Conservation (phyloP, 306 rosid species). For the Psophocarpus tetragonolobus region DNA sequence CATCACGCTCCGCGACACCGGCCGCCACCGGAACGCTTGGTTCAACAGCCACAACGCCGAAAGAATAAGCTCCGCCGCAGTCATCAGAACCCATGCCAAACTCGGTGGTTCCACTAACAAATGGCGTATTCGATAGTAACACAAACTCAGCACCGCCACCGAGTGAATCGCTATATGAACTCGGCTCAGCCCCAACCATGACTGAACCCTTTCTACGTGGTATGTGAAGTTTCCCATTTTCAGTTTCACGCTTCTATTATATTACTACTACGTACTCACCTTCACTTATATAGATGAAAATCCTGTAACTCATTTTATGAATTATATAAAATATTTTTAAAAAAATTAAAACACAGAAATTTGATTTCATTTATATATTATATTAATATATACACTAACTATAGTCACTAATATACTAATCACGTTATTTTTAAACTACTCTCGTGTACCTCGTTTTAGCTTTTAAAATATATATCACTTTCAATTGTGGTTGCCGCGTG, state of each 20-base stretch:
- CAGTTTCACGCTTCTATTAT: rapidly evolving
- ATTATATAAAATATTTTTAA: too few species aligned
- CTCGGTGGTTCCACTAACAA: background rate
- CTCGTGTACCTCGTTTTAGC: too few species aligned
- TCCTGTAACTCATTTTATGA: too few species aligned
- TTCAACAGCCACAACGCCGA: constrained; percentile 33
- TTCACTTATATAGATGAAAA: background rate
- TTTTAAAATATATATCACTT: too few species aligned
- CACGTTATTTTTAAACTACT: too few species aligned
- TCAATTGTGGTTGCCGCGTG: too few species aligned
- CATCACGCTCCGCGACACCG: constrained; percentile 22
- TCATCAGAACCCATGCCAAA: constrained; percentile 25
- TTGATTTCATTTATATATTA: too few species aligned
- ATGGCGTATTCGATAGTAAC: constrained; percentile 32
- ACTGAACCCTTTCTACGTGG: constrained; percentile 39
- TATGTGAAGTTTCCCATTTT: constrained; percentile 15
- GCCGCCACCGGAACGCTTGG: constrained; percentile 43
- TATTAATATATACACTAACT: too few species aligned
- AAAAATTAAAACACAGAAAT: too few species aligned
- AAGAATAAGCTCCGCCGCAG: constrained; percentile 9
- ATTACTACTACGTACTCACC: background rate
- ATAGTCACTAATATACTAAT: too few species aligned
- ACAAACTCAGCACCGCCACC: background rate
- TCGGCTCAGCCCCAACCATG: constrained; percentile 23
- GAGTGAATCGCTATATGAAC: constrained; percentile 21